A percentile compares a stretch with the other conserved stretches of the same genome.
Evolutionary conservation across 2,329 filamentous ascomycete species (phyloP).

Genomic region (Pyrenophora graminea): DNA sequence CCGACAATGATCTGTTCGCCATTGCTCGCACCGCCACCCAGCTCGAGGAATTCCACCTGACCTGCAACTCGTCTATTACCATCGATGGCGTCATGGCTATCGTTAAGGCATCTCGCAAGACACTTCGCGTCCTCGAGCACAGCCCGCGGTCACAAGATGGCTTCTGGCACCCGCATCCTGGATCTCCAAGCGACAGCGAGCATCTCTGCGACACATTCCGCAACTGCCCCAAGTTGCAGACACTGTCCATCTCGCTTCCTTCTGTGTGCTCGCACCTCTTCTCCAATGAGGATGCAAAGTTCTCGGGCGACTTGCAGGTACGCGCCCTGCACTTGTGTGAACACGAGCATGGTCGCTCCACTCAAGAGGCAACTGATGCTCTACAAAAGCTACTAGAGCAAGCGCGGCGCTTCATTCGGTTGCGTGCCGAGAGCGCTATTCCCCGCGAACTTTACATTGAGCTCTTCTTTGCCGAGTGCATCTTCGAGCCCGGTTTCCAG

Average conservation of each 20-base stretch:
- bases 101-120: slow-evolving; percentile 54
- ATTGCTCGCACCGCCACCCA: slow-evolving; percentile 57
- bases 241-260: slow-evolving; percentile 55
- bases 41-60: slow-evolving; percentile 59
- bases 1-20: slow-evolving; percentile 54
- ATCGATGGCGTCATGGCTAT: slow-evolving; percentile 59
- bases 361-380: slow-evolving; percentile 40
- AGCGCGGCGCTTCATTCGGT: slow-evolving; percentile 48
- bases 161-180: slow-evolving; percentile 57
- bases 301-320: slow-evolving; percentile 55
- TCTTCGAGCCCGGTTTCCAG: slow-evolving; percentile 54
- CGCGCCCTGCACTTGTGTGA: slow-evolving; percentile 55
- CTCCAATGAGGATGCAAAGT: slow-evolving; percentile 50
- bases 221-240: slow-evolving; percentile 52
- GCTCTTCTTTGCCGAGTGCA: slow-evolving; percentile 57
- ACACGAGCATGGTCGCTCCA: slow-evolving; percentile 45
- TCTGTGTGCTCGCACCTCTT: slow-evolving; percentile 55
- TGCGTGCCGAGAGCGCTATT: slow-evolving; percentile 44
- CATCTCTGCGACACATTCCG: slow-evolving; percentile 56
- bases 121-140: slow-evolving; percentile 57
- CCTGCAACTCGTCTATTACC: slow-evolving; percentile 58
- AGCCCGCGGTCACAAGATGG: slow-evolving; percentile 58
- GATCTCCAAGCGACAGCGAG: slow-evolving; percentile 49
- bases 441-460: slow-evolving; percentile 51
- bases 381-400: slow-evolving; percentile 49